Percentiles rank a stretch among this genome's conserved stretches.
phyloP scores from a whole-genome alignment of 352 stramenopile species.

The Phytophthora pinifolia region DNA sequence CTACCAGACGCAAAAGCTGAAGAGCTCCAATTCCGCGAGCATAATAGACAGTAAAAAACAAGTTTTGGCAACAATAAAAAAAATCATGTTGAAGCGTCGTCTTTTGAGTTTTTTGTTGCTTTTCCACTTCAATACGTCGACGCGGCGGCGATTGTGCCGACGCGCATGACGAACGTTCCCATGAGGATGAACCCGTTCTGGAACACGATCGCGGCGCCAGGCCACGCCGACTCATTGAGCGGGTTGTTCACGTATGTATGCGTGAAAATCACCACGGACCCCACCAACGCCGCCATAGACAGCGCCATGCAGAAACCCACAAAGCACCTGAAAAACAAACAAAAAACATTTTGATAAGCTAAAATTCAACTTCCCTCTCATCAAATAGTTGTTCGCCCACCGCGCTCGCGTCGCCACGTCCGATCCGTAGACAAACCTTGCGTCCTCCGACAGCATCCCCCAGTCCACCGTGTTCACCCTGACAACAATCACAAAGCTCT shows the following conservation, averaged over 20 bases:
- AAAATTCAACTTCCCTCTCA: not conserved
- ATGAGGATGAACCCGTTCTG: conserved; percentile 66
- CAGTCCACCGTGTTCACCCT: conserved; percentile 69
- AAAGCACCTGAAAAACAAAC: conserved; percentile 34
- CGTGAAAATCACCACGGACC: conserved; percentile 60
- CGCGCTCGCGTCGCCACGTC: conserved; percentile 47
- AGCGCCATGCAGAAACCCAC: conserved; percentile 57
- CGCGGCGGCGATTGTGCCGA: conserved; percentile 40
- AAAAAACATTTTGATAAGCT: conserved; percentile 6
- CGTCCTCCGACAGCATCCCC: conserved; percentile 59
- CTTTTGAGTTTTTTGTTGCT: too few relatives aligned
- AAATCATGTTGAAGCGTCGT: not conserved
- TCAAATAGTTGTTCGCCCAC: conserved; percentile 12
- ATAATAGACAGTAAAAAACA: not conserved
- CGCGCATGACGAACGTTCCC: conserved; percentile 58
- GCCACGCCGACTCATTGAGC: conserved; percentile 58
- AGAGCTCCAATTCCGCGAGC: not conserved
- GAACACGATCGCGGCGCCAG: conserved; percentile 55
- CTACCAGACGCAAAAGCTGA: conserved; percentile 1
- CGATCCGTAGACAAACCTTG: conserved; percentile 40
- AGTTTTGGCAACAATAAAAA: not conserved
- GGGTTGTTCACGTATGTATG: conserved; percentile 59
- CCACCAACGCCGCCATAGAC: conserved; percentile 37
- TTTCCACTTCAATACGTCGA: conserved; percentile 22
- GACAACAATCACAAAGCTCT: not conserved